Evolutionary conservation across 805 yeast genomes (phyloP), one percentile per base, ranked within the genome.

Genomic region (Danielia oregonensis): DNA sequence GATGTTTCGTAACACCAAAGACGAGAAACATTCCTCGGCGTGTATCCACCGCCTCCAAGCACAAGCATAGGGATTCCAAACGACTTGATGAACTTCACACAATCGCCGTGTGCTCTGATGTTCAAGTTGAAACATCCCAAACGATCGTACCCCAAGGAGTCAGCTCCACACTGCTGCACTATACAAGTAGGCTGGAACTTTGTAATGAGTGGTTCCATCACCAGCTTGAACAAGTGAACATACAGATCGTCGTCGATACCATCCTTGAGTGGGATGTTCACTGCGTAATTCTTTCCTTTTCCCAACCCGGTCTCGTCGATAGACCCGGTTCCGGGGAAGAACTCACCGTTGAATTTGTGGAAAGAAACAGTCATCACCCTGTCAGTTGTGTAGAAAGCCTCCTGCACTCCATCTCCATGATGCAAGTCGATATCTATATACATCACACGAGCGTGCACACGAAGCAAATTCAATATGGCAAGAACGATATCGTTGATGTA

Each of bases 331-430:
- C 96, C 97, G 3, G 98, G 98, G 72, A 91, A 91, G 56, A 87
- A 91, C 59, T 87, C 93, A 14, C 97, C 97, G 49, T 76, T 77
- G 59, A 82, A 91, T 62, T 88, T 91, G 70, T 89, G 97, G 71
- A 89, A 89, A 8, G 94, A 83, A 48, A 89, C 89, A 1, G 97
- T 89, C 96, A 89, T 88, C 29, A 89, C 97, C 40, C 97, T 68
- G 59, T 89, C 97, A 2, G 96, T 86, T 12, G 93, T 77, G 63
- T 91, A 86, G 54, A 91, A 91, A 1, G 97, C 97, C 60, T 91
- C 97, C 59, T 91, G 96, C 13, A 91, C 97, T 45, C 97, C 97
- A 61, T 91, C 97, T 29, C 97, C 97, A 55, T 91, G 97, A 59
- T 91, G 97, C 10, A 91, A 76, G 59, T 91, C 97, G 37, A 88